phyloP scores from a whole-genome alignment of 2,329 filamentous ascomycete species.

The Ascochyta fabae region DNA sequence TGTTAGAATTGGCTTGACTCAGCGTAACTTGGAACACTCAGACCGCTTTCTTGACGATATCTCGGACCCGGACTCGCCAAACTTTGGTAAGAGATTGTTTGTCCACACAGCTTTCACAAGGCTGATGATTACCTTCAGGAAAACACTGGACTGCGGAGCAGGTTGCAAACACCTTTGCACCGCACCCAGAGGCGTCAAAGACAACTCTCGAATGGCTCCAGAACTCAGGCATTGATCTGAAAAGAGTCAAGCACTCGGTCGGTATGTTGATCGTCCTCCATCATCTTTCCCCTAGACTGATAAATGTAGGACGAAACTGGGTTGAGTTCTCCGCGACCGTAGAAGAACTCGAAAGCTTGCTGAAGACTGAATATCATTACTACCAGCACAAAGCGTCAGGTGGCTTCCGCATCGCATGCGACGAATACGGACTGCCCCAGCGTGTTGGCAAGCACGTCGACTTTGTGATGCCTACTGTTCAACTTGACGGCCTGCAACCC shows the following conservation, averaged over 20 bases:
- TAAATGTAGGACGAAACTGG: conserved; percentile 18
- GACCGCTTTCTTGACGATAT: conserved; percentile 24
- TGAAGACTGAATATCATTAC: conserved; percentile 24
- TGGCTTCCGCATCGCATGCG: conserved; percentile 23
- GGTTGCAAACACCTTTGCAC: conserved; percentile 26
- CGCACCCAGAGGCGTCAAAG: conserved; percentile 18
- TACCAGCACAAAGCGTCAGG: conserved; percentile 24
- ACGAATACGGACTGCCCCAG: conserved; percentile 23
- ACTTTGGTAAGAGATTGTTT: conserved; percentile 15
- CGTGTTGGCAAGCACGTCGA: conserved; percentile 25
- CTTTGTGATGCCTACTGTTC: conserved; percentile 25
- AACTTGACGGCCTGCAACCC: conserved; percentile 23
- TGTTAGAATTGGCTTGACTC: conserved; percentile 20
- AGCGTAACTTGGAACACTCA: conserved; percentile 24
- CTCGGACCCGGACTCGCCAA: conserved; percentile 25
- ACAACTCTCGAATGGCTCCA: conserved; percentile 25
- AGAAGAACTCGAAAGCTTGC: conserved; percentile 18
- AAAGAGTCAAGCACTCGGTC: conserved; percentile 20
- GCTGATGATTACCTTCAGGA: neutral
- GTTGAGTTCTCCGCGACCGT: conserved; percentile 15
- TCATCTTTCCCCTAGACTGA: neutral
- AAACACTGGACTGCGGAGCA: conserved; percentile 23
- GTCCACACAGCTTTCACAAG: neutral
- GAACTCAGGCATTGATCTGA: conserved; percentile 18
- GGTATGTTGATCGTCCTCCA: conserved; percentile 1